phyloP scores from a whole-genome alignment of 1,139 yeast genomes.

The Blastobotrys serpentis region DNA sequence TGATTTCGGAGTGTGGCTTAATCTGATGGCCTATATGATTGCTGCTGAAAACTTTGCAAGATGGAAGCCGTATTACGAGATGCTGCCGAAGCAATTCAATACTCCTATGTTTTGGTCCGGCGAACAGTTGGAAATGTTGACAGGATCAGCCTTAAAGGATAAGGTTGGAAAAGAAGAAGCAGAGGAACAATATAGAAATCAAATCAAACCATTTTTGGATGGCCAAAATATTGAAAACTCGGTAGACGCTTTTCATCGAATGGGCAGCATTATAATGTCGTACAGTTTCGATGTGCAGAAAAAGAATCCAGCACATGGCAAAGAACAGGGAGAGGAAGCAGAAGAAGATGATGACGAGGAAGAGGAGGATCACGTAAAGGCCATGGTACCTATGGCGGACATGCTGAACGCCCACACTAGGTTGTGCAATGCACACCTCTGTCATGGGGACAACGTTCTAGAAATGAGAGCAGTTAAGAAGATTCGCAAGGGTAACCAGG shows the following conservation, averaged over 20 bases:
- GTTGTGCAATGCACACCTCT: slow-evolving; percentile 70
- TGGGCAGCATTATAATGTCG: slow-evolving; percentile 69
- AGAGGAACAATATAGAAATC: slow-evolving; percentile 51
- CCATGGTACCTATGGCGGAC: slow-evolving; percentile 94
- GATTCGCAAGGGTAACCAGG: slow-evolving; percentile 66
- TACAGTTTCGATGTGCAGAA: slow-evolving; percentile 60
- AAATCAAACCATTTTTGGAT: slow-evolving; percentile 39
- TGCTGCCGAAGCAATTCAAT: slow-evolving; percentile 64
- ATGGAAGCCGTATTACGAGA: slow-evolving; percentile 70
- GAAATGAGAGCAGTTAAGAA: slow-evolving; percentile 68
- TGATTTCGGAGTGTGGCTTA: slow-evolving; percentile 69
- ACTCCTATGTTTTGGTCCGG: slow-evolving; percentile 80
- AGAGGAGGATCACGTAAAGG: slow-evolving; percentile 57
- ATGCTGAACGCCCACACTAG: slow-evolving; percentile 82
- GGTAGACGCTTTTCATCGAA: slow-evolving; percentile 59
- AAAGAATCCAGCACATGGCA: slow-evolving; percentile 25
- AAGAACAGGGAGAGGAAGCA: slow-evolving; percentile 39
- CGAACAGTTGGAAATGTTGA: slow-evolving; percentile 50
- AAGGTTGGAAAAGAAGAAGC: slow-evolving; percentile 75
- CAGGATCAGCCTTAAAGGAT: slow-evolving; percentile 68
- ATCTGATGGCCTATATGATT: slow-evolving; percentile 63
- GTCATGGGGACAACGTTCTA: slow-evolving; percentile 42
- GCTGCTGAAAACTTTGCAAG: slow-evolving; percentile 51
- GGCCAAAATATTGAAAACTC: slow-evolving; percentile 39
- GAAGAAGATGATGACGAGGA: slow-evolving; percentile 41